phyloP scores from a whole-genome alignment of 305 asterid species.

The Petunia hybrid region DNA sequence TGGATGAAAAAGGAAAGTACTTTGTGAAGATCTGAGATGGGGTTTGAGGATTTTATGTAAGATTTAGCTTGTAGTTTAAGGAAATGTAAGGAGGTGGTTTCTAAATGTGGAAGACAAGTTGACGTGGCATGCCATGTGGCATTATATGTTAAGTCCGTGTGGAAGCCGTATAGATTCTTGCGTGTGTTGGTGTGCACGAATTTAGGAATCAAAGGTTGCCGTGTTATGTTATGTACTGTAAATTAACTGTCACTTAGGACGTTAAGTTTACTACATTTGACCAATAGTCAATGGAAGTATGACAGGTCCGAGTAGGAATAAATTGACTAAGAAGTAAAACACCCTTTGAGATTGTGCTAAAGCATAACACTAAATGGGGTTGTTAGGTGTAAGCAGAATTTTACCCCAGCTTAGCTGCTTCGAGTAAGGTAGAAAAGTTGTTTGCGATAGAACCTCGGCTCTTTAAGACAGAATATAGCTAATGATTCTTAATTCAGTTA shows the following conservation, averaged over 20 bases:
- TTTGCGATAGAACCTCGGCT: too few species aligned
- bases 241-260: neutral
- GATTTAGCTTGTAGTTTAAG: constrained; percentile 28
- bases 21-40: too few species aligned
- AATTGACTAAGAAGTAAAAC: neutral
- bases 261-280: constrained; percentile 14
- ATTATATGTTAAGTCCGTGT: neutral
- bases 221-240: neutral
- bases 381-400: too few species aligned
- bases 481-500: constrained; percentile 24
- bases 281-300: neutral
- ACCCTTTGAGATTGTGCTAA: neutral
- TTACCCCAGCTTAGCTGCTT: too few species aligned
- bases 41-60: constrained; percentile 11
- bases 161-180: neutral
- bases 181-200: neutral
- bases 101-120: constrained; percentile 5
- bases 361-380: too few species aligned
- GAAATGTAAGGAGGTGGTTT: neutral
- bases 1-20: neutral
- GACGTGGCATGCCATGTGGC: constrained; percentile 15
- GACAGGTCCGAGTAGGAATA: too few species aligned
- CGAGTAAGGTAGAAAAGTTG: too few species aligned
- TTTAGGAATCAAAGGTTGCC: neutral
- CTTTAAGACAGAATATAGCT: neutral